These are phyloP conservation scores for Pistacia integerrima DNA, from an alignment of 345 rosid genomes.

Conservation along the genomic window DNA sequence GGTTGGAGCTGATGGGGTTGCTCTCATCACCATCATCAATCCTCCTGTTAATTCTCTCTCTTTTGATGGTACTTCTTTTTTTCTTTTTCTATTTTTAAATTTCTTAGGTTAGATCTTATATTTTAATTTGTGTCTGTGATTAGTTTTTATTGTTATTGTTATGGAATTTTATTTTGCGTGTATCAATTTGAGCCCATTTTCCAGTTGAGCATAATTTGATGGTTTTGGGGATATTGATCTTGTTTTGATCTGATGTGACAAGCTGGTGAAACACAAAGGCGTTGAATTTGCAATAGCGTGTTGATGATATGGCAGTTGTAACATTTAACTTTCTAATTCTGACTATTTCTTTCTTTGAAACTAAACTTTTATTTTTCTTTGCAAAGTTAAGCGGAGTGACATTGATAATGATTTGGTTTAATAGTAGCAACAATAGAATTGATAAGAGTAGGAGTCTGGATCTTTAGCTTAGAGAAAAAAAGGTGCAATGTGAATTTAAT, in stretches of 20 bases:
- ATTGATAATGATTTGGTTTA: neutral
- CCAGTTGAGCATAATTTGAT: neutral
- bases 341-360: too few species aligned
- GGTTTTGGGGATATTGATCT: neutral
- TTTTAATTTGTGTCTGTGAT: too few species aligned
- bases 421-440: neutral
- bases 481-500: neutral
- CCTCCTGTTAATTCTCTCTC: conserved; percentile 96
- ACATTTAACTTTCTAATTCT: too few species aligned
- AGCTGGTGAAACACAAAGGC: neutral
- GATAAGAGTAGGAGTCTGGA: neutral
- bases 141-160: neutral
- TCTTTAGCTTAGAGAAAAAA: neutral
- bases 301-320: neutral
- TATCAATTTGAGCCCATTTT: neutral
- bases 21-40: conserved; percentile 77
- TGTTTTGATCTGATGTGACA: neutral
- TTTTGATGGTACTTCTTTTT: conserved; percentile 52
- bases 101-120: neutral
- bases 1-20: conserved; percentile 89
- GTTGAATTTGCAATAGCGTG: neutral
- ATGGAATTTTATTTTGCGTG: neutral
- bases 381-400: neutral
- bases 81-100: neutral
- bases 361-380: neutral